Conservation (phyloP, 257 asterid genomes). For the Echites panduratus region DNA sequence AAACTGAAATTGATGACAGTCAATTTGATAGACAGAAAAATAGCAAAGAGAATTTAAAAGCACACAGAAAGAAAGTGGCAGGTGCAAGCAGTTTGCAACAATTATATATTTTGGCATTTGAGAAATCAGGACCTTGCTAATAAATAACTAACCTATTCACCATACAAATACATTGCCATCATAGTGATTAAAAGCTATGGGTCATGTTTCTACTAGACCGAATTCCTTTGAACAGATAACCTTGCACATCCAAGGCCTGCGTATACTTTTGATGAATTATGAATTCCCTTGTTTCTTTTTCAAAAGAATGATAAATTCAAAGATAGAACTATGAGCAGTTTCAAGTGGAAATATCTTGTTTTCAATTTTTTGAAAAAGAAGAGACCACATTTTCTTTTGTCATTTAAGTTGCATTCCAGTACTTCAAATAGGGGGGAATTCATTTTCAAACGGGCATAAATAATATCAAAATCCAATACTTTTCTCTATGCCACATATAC, state of each 20-base stretch:
- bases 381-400: too few species aligned
- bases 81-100: not conserved
- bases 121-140: not conserved
- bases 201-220: not conserved
- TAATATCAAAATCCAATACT: not conserved
- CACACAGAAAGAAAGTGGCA: not conserved
- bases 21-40: conserved; percentile 12
- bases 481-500: not conserved
- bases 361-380: too few species aligned
- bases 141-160: not conserved
- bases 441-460: not conserved
- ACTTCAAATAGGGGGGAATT: too few species aligned
- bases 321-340: not conserved
- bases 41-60: conserved; percentile 2
- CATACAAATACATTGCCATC: not conserved
- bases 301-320: not conserved
- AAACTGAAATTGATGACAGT: conserved; percentile 37
- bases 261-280: not conserved
- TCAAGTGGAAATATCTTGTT: too few species aligned
- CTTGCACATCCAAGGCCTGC: not conserved
- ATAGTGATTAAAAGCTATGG: not conserved
- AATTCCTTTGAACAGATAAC: not conserved
- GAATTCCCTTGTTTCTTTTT: not conserved
- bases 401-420: too few species aligned
- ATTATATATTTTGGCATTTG: not conserved